Evolutionary conservation across 1,139 yeast genomes (phyloP), one percentile per base, ranked within the genome.

Genomic region (Candida sp.): DNA sequence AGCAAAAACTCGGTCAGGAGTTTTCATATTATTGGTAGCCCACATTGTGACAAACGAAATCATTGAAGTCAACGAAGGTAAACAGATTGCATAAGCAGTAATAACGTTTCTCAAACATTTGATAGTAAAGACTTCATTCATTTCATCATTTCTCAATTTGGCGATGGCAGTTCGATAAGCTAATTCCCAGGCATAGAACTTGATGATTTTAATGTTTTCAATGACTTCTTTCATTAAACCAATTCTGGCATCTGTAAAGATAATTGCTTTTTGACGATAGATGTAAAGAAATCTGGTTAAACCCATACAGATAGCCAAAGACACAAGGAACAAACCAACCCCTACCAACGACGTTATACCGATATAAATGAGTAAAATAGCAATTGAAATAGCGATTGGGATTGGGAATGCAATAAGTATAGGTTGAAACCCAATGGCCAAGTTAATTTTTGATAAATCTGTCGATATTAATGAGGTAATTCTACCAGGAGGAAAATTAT

Each of bases 101-200:
- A 73, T 70, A 52, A 71, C 66, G 48, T 72, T 71, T 50, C 78
- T 60, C 51, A 73, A 57, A 1, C 71, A 69, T 51, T 72, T 69
- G 45, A 73, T 72, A n/a, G 67, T 66, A 51, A 70, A 72, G 43
- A 73, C 59, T 45, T 65, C 57, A 44, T 57, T 61, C 76, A 71
- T 70, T 58, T 73, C 78, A 32, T 57, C 52, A 38, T 60, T 62
- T 52, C 79, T 61, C 11, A 66, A 64, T 22, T 62, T 55, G 27
- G 68, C 59, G 39, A 73, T 64, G 45, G 63, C 60, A 40, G 58
- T 47, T 53, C 66, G 67, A 57, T 73, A 73, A 32, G 78, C 77
- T 49, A 62, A 38, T 57, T 73, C 79, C 79, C 79, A 73, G 23
- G 78, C 76, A 48, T 72, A 73, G 44, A 66, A 73, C 56, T 73